Evolutionary conservation across 495 filamentous ascomycete species (phyloP).

Genomic region (Trichocladium antarcticum): DNA sequence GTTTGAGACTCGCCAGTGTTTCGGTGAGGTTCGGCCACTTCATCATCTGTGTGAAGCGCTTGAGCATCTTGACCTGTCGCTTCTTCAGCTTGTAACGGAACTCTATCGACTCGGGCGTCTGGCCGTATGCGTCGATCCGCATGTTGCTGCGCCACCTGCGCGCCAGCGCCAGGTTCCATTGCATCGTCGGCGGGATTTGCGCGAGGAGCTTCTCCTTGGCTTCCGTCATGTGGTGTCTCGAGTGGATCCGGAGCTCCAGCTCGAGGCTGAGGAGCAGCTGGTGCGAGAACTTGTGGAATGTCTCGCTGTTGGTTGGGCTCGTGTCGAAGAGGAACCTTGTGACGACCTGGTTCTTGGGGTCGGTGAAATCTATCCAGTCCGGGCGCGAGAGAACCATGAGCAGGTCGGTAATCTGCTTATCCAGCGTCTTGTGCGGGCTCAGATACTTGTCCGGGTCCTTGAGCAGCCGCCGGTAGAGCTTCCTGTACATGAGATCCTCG

Average conservation of each 20-base stretch:
- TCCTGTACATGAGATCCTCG: conserved; percentile 42
- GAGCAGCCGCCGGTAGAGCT: conserved; percentile 41
- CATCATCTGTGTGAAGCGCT: conserved; percentile 54
- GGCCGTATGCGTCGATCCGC: conserved; percentile 42
- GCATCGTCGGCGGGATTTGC: conserved; percentile 53
- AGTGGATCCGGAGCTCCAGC: conserved; percentile 52
- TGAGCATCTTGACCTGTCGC: conserved; percentile 52
- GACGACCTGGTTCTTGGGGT: conserved; percentile 50
- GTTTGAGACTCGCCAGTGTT: conserved; percentile 46
- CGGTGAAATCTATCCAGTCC: conserved; percentile 59
- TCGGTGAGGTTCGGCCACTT: conserved; percentile 62
- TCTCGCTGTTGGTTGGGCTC: conserved; percentile 31
- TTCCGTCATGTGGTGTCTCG: conserved; percentile 38
- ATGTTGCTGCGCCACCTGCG: conserved; percentile 58
- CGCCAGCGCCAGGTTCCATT: conserved; percentile 58
- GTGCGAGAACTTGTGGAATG: conserved; percentile 55
- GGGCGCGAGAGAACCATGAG: conserved; percentile 50
- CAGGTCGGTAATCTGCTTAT: conserved; percentile 57
- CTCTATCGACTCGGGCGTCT: conserved; percentile 34
- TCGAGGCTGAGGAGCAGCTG: conserved; percentile 60
- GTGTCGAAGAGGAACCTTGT: conserved; percentile 41
- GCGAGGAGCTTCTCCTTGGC: conserved; percentile 46
- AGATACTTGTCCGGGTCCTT: conserved; percentile 41
- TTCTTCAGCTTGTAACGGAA: conserved; percentile 48
- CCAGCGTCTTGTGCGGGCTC: conserved; percentile 45